Conservation (phyloP, 257 asterid species). For the Solanum microdontum region DNA sequence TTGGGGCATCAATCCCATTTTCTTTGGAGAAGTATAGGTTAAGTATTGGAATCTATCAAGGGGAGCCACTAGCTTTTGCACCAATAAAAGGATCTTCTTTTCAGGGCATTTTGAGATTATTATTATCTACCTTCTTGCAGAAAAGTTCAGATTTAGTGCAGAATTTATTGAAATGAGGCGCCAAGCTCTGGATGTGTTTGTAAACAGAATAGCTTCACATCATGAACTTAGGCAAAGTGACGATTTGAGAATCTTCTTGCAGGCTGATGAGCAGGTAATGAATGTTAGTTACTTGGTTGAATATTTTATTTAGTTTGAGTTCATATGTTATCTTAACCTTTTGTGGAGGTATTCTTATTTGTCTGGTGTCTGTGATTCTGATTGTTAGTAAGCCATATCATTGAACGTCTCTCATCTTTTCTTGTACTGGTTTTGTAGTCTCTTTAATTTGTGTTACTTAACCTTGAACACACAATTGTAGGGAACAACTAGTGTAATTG, state of each 20-base stretch:
- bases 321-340: not conserved
- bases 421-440: not conserved
- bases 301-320: not conserved
- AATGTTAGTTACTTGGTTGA: not conserved
- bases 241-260: conserved; percentile 77
- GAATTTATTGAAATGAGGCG: conserved; percentile 98
- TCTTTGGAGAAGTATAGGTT: not conserved
- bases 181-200: conserved; percentile 77
- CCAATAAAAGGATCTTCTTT: not conserved
- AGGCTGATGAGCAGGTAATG: conserved; percentile 92
- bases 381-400: not conserved
- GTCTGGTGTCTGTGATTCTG: not conserved
- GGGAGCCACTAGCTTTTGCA: not conserved
- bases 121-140: conserved; percentile 30
- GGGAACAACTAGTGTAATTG: not conserved
- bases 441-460: not conserved
- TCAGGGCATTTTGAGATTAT: conserved; percentile 4
- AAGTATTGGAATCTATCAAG: not conserved
- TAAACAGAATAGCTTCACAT: conserved; percentile 86
- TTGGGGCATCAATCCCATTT: not conserved
- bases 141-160: conserved; percentile 86
- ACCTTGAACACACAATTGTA: not conserved
- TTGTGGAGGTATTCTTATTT: not conserved
- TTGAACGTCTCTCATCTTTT: not conserved
- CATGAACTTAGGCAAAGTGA: conserved; percentile 77